These are phyloP conservation scores for Tolypocladium capitatum DNA, from an alignment of 2,329 filamentous ascomycete genomes.

Conservation along the genomic window DNA sequence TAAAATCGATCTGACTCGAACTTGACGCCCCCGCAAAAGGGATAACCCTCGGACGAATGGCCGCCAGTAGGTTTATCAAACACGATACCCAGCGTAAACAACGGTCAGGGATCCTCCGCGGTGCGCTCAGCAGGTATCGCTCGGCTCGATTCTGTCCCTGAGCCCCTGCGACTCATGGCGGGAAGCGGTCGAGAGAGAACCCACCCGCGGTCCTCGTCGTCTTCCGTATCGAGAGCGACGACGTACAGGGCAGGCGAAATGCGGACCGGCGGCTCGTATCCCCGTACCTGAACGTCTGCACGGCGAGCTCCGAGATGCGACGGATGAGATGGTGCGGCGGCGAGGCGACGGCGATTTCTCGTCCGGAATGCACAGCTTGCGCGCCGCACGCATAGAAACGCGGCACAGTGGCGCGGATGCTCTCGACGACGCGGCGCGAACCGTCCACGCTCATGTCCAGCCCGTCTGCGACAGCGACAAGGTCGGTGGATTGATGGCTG, in stretches of 20 bases:
- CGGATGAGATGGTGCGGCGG: neutral
- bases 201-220: neutral
- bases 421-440: neutral
- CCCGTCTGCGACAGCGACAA: neutral
- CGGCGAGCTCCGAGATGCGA: neutral
- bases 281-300: neutral
- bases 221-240: neutral
- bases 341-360: neutral
- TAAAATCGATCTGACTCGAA: too few relatives aligned
- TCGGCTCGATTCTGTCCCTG: neutral
- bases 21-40: too few relatives aligned
- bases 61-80: too few relatives aligned
- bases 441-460: neutral
- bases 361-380: neutral
- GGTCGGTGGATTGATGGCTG: neutral
- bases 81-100: too few relatives aligned
- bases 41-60: too few relatives aligned
- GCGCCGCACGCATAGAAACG: neutral
- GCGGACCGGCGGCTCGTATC: neutral
- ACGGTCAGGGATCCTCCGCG: too few relatives aligned
- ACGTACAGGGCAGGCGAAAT: neutral
- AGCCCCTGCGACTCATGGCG: neutral
- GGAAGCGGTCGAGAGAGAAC: neutral
- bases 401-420: neutral
- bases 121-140: neutral